Evolutionary conservation across 2,329 filamentous ascomycete species (phyloP), one percentile per base, ranked within the genome.

Genomic region (Apiospora kogelbergensis): DNA sequence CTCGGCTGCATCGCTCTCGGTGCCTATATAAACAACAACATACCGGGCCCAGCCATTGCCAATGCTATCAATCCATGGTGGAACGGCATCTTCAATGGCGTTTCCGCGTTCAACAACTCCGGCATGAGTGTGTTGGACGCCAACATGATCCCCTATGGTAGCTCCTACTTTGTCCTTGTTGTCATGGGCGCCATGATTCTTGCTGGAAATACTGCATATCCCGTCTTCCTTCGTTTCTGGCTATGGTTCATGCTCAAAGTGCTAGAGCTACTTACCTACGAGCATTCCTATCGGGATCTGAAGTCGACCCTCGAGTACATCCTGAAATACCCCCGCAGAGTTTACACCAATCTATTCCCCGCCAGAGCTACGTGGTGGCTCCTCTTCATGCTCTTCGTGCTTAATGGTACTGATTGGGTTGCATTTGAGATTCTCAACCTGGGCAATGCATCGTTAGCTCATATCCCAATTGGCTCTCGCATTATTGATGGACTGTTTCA

Each of bases 121-220:
- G 86, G 86, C n/a, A 87, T 89, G 84, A 84, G 81, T 48, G 78
- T 88, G 66, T 76, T 88, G 24, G 85, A 88, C 73, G 83, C 83
- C 9, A 87, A 88, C 65, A 86, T 89, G 74, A 45, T 77, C 6
- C 74, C 83, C 0, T 87, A 85, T 69, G 83, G 84, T 67, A 79
- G 74, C n/a, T 78, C 76, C n/a, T 78, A 76, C 33, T 79, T 79
- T 57, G 72, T 78, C 3, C 71, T 78, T 26, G 70, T 71, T 17
- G 70, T 77, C 65, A 75, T 78, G 33, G 75, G 77, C 11, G 65
- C 77, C 40, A 70, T 79, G 37, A 75, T 76, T 17, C 78, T 87
- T 22, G 84, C 84, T 0, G 85, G 85, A 37, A 85, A 87, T 40
- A 86, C 85, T 1, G 82, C 84, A 41, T 87, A 84, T 70, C 85